A percentile compares a stretch with the other conserved stretches of the same genome.
Conservation (phyloP, 2,329 filamentous ascomycete genomes). For the Monilinia vaccinii-corymbosi region DNA sequence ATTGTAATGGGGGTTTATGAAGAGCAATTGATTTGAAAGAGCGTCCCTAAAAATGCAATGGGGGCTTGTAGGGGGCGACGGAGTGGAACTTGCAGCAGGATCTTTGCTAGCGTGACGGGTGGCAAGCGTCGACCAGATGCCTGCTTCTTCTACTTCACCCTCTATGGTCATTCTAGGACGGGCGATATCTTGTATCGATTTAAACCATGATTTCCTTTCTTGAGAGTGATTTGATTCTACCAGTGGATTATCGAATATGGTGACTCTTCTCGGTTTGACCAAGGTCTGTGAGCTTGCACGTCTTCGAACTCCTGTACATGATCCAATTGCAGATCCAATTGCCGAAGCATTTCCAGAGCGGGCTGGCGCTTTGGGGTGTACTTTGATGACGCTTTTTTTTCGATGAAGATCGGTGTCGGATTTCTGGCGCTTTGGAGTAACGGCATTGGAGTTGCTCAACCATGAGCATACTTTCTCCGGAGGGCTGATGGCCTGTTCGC, state of each 20-base stretch:
- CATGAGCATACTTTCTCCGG: conserved; percentile 8
- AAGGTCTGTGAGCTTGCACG: conserved; percentile 11
- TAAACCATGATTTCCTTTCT: not conserved
- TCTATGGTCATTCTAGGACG: not conserved
- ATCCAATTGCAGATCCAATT: conserved; percentile 19
- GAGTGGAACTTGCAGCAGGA: not conserved
- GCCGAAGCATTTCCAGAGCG: conserved; percentile 11
- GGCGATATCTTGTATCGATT: not conserved
- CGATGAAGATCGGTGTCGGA: not conserved
- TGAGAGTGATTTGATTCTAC: conserved; percentile 7
- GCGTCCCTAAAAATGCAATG: not conserved
- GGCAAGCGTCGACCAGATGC: not conserved
- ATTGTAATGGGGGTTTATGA: not conserved
- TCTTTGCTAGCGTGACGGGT: not conserved
- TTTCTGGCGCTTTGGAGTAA: not conserved
- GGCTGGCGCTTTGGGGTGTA: conserved; percentile 16
- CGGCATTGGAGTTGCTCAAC: not conserved
- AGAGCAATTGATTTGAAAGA: not conserved
- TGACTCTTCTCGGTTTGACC: conserved; percentile 15
- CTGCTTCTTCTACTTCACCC: not conserved
- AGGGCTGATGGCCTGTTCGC: not conserved
- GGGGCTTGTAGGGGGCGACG: not conserved
- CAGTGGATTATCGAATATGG: conserved; percentile 3
- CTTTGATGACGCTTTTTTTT: conserved; percentile 12
- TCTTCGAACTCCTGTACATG: conserved; percentile 13